Evolutionary conservation across 2,329 filamentous ascomycete species (phyloP).

Genomic region (Cytospora piceae): DNA sequence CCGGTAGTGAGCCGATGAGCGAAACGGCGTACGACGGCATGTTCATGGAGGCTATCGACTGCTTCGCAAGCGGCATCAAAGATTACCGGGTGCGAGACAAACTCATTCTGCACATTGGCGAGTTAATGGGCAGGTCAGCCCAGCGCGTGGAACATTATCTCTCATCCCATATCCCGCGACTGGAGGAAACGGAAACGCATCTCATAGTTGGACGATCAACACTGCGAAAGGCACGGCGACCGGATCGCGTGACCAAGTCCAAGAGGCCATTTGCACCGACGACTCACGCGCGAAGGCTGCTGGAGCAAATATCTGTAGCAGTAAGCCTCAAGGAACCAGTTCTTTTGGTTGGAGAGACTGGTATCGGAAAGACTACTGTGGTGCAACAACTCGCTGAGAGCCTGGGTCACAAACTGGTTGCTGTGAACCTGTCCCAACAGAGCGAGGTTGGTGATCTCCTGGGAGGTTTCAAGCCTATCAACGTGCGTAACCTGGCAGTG

Average conservation of each 20-base stretch:
- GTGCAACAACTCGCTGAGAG: conserved; percentile 88
- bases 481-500: conserved; percentile 82
- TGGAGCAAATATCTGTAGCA: conserved; percentile 87
- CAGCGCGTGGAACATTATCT: conserved; percentile 81
- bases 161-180: conserved; percentile 69
- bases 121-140: conserved; percentile 84
- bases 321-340: conserved; percentile 86
- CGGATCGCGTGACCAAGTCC: conserved; percentile 53
- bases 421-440: conserved; percentile 96
- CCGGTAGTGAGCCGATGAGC: conserved; percentile 70
- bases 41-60: conserved; percentile 91
- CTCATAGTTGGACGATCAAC: conserved; percentile 69
- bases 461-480: conserved; percentile 95
- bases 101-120: conserved; percentile 73
- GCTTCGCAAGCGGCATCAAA: conserved; percentile 82
- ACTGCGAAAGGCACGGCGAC: conserved; percentile 62
- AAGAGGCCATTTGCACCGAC: conserved; percentile 84
- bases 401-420: conserved; percentile 83
- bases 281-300: conserved; percentile 76
- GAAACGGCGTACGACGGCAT: conserved; percentile 78
- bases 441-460: conserved; percentile 96
- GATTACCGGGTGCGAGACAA: conserved; percentile 62
- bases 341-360: conserved; percentile 95
- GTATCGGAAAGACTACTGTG: conserved; percentile 96
- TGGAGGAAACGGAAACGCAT: conserved; percentile 62